Percentiles rank a stretch among this genome's conserved stretches.
phyloP scores from a whole-genome alignment of 331 rosid species.

The Malus hybrid region DNA sequence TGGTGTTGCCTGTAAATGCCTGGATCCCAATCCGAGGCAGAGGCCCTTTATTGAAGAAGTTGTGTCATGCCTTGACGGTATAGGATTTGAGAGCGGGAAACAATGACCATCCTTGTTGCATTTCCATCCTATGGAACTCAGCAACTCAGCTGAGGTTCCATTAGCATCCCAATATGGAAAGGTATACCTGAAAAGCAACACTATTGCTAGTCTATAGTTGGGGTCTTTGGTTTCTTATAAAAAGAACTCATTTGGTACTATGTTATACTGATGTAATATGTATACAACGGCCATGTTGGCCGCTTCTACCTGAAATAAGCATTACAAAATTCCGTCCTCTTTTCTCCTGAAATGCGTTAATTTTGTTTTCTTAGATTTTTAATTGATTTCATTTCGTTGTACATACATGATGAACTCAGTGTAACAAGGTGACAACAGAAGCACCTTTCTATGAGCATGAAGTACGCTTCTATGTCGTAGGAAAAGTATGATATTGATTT shows the following conservation, averaged over 20 bases:
- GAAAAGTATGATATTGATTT: no score
- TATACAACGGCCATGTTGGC: constrained; percentile 29
- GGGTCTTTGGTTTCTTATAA: constrained; percentile 10
- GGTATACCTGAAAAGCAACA: constrained; percentile 34
- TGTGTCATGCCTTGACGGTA: constrained; percentile 55
- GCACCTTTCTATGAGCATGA: no score
- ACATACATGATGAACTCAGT: no score
- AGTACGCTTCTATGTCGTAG: no score
- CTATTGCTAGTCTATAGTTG: constrained; percentile 18
- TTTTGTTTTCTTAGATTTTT: not conserved
- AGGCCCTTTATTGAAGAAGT: constrained; percentile 60
- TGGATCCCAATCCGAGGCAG: constrained; percentile 52
- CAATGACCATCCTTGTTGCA: constrained; percentile 22
- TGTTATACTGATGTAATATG: constrained; percentile 28
- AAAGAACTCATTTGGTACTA: constrained; percentile 8
- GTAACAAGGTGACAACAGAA: no score
- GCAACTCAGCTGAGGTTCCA: constrained; percentile 16
- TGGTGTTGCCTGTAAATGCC: constrained; percentile 54
- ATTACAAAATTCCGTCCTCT: not conserved
- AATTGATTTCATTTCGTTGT: no score
- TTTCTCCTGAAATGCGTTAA: not conserved
- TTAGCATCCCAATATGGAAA: constrained; percentile 16
- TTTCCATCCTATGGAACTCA: not conserved
- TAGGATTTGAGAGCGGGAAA: constrained; percentile 31
- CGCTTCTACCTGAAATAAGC: constrained; percentile 14